Evolutionary conservation across 495 filamentous ascomycete species (phyloP).

Genomic region (Umbilicaria muhlenbergii): DNA sequence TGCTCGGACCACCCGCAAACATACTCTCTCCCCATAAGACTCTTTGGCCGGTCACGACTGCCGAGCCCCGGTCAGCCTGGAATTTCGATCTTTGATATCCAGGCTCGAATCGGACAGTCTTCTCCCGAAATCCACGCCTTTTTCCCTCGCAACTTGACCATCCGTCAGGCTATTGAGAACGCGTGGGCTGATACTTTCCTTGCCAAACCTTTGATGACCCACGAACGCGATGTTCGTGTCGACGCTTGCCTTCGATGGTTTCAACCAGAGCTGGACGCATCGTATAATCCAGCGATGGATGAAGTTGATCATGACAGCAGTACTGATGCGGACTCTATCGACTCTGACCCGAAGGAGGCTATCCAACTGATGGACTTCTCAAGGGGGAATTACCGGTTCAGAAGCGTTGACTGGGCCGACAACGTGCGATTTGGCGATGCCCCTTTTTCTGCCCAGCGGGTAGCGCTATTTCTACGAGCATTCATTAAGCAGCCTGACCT

Average conservation of each 20-base stretch:
- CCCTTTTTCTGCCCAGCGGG: conserved; percentile 61
- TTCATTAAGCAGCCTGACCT: conserved; percentile 72
- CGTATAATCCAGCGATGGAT: not conserved
- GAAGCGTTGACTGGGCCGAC: conserved; percentile 50
- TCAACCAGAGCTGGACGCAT: conserved; percentile 52
- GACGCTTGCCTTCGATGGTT: conserved; percentile 59
- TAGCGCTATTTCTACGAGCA: conserved; percentile 73
- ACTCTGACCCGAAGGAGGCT: too few species aligned
- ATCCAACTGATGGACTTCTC: too few species aligned
- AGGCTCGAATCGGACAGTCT: conserved; percentile 77
- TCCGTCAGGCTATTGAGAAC: conserved; percentile 61
- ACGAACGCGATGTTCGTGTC: conserved; percentile 37
- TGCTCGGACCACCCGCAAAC: conserved; percentile 92
- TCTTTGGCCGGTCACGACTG: conserved; percentile 71
- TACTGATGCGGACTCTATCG: too few species aligned
- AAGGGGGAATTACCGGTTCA: not conserved
- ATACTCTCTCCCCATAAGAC: conserved; percentile 70
- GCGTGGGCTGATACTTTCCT: conserved; percentile 84
- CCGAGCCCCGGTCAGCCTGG: conserved; percentile 56
- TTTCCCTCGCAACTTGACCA: conserved; percentile 64
- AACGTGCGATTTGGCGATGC: conserved; percentile 55
- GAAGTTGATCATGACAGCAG: too few species aligned
- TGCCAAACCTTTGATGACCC: conserved; percentile 44
- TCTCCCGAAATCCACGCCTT: conserved; percentile 88
- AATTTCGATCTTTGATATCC: conserved; percentile 82